Base-by-base conservation (phyloP, 164 flowering plant species). In the Santalum album region DNA sequence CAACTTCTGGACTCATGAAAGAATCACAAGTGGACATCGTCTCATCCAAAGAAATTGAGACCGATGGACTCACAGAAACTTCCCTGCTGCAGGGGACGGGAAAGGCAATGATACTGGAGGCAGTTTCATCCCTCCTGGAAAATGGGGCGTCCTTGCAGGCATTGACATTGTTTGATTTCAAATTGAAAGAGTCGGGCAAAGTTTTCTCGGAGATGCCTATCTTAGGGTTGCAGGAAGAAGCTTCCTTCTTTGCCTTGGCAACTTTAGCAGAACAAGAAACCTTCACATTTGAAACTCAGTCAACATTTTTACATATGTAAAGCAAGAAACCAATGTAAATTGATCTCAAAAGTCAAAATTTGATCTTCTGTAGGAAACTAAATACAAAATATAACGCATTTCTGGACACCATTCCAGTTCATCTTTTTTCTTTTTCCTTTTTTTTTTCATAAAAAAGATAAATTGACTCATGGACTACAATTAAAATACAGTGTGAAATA, bases 1-100 rank as follows among this genome's bases (percentile, higher is more conserved):
- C 99, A 59, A 89, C 69, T 23, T 89, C 85, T 3, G 97, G 90
- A 54, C 97, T 92, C 67, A 81, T 92, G 66, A 87, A 70, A 36
- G 97, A 89, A 60, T 85, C 92, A 68, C 86, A 83, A 40, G 88
- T 79, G 21, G 97, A 90, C 90, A 83, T 83, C 1, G 90, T 66
- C 51, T 90, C 97, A 66, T 92, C 96, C 87, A 87, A 49, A 18
- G 99, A 87, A 50, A 80, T 77, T 25, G 87, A 85, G 51, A 78
- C 78, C 27, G 87, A 85, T 23, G 51, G 55, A n/a, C 48, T 81
- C 73, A 78, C 82, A 40, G 95, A 85, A 18, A 71, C 51, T 38
- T 75, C 74, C 67, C 71, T 59, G 61, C 58, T 66, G 65, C 66
- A 54, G 9, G 76, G 59, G 1, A 36, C 64, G 49, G 71, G 65